Evolutionary conservation across 768 basidiomycete genomes (phyloP), one percentile per base, ranked within the genome.

Genomic region (Coprinopsis cinerea): DNA sequence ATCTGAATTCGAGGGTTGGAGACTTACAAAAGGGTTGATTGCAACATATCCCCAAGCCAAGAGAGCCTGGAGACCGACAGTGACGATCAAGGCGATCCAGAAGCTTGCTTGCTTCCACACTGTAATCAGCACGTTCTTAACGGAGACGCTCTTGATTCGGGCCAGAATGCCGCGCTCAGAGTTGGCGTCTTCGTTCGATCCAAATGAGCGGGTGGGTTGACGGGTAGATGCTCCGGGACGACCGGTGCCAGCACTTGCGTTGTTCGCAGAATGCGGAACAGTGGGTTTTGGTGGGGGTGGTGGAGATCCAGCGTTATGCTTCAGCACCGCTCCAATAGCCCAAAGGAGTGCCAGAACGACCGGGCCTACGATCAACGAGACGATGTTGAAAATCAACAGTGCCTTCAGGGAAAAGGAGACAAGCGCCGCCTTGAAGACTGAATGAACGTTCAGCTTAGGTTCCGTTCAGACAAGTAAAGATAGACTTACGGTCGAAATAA

Each of bases 401-500:
- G 70, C 55, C 26, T 66, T 62, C 22, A 82, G 64, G 0, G 79
- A 66, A 57, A 90, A 77, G 0, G 85, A 61, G 2, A 88, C 56
- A 42, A 89, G 60, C 10, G 69, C 53, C 1, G 64, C 54, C 46
- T 77, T 79, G 55, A 88, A 82, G 15, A 90, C 88, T 88, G 53
- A 14, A 17, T 20, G 40, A 47, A 51, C 4, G 34, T 35, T n/a
- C 14, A 6, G 11, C 6, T 45, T 23, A 10, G 13, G 45, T 11
- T 6, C 42, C 14, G 20, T 40, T 27, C 5, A n/a, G 20, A 15
- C 20, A 48, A 50, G 6, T 28, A 24, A 14, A 18, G 41, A 11
- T n/a, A 30, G 9, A 59, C 84, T 64, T 57, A 90, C 89, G 39
- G 58, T 91, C 89, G 57, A 90, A 88, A 64, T 87, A 89, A 3